A percentile compares a stretch with the other conserved stretches of the same genome.
Evolutionary conservation across 352 stramenopile genomes (phyloP).

Genomic region (Peronospora tabacina): DNA sequence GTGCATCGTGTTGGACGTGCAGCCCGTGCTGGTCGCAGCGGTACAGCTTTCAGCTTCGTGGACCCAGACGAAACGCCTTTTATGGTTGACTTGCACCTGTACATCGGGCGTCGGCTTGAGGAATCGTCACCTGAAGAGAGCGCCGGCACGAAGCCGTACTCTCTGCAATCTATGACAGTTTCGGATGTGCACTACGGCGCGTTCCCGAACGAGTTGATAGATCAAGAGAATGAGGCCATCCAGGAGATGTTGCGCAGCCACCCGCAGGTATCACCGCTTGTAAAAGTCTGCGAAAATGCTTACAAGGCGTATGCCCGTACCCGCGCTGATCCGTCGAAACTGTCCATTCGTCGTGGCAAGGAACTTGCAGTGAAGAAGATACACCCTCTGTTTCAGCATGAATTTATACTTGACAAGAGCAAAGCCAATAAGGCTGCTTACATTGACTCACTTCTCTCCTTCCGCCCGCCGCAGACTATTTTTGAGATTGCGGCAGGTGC

Average conservation of each 20-base stretch:
- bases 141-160: constrained; percentile 71
- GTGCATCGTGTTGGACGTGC: constrained; percentile 95
- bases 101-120: constrained; percentile 86
- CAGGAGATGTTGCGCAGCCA: constrained; percentile 82
- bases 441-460: constrained; percentile 87
- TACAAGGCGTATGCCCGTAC: constrained; percentile 98
- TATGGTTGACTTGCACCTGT: constrained; percentile 97
- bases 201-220: constrained; percentile 94
- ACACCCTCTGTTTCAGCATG: constrained; percentile 88
- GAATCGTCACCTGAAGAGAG: constrained; percentile 50
- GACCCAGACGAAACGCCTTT: constrained; percentile 97
- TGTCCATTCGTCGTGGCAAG: constrained; percentile 93
- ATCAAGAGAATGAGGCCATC: constrained; percentile 94
- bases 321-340: constrained; percentile 91
- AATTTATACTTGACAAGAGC: constrained; percentile 78
- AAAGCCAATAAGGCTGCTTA: constrained; percentile 86
- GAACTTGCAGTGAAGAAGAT: constrained; percentile 86
- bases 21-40: constrained; percentile 91
- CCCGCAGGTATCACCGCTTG: constrained; percentile 59
- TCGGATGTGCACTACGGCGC: constrained; percentile 96
- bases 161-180: constrained; percentile 90
- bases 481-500: constrained; percentile 91
- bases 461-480: constrained; percentile 93
- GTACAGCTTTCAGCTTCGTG: constrained; percentile 94
- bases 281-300: constrained; percentile 92